phyloP scores from a whole-genome alignment of 2,329 filamentous ascomycete species.

The Pseudocercospora cruenta region DNA sequence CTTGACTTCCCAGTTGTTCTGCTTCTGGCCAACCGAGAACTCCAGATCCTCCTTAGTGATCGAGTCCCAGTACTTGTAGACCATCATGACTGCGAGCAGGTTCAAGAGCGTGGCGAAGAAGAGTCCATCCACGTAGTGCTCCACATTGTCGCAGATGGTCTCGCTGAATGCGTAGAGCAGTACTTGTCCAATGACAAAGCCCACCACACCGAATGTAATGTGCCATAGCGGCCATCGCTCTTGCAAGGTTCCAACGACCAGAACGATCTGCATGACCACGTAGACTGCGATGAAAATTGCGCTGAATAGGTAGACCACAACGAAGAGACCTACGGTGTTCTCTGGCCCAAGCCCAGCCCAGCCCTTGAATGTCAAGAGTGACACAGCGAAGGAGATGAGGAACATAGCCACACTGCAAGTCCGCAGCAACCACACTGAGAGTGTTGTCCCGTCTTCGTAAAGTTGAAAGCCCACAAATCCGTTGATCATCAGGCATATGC shows the following conservation, averaged over 20 bases:
- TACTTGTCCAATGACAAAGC: conserved; percentile 90
- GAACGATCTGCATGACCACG: conserved; percentile 80
- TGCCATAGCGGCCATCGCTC: conserved; percentile 95
- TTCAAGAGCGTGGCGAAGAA: conserved; percentile 96
- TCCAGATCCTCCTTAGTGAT: conserved; percentile 98
- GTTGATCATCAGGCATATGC: conserved; percentile 90
- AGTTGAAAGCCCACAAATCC: conserved; percentile 98
- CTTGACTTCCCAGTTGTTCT: conserved; percentile 98
- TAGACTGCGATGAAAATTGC: conserved; percentile 86
- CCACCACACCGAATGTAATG: conserved; percentile 85
- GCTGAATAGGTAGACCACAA: conserved; percentile 89
- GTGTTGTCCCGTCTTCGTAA: conserved; percentile 92
- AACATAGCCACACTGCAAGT: conserved; percentile 80
- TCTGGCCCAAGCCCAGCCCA: conserved; percentile 85
- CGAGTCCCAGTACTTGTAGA: conserved; percentile 99
- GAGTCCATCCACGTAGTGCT: conserved; percentile 91
- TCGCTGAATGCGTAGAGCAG: conserved; percentile 88
- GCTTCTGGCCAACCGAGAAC: conserved; percentile 92
- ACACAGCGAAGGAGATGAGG: conserved; percentile 81
- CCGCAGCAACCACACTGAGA: conserved; percentile 92
- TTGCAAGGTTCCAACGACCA: conserved; percentile 87
- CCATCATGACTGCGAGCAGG: conserved; percentile 96
- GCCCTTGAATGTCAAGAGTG: conserved; percentile 87
- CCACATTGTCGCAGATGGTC: conserved; percentile 78
- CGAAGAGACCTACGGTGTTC: conserved; percentile 86